Evolutionary conservation across 2,329 filamentous ascomycete species (phyloP).

Genomic region (Epichloe glyceriae): DNA sequence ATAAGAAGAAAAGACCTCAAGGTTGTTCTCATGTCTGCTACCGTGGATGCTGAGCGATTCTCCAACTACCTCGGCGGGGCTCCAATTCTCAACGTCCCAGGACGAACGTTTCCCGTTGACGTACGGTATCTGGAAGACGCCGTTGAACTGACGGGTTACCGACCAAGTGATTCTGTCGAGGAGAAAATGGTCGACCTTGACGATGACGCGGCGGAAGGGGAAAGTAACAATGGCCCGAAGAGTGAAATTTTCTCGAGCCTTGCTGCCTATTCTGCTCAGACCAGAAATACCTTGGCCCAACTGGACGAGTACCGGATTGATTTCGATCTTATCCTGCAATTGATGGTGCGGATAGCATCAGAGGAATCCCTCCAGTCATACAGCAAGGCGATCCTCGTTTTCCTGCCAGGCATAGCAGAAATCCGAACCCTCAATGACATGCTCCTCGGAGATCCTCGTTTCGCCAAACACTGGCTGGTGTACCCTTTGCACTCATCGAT

Average conservation of each 20-base stretch:
- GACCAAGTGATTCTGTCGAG: slow-evolving; percentile 26
- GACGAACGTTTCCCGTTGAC: slow-evolving; percentile 83
- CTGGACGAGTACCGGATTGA: slow-evolving; percentile 90
- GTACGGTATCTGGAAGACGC: slow-evolving; percentile 87
- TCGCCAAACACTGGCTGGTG: slow-evolving; percentile 67
- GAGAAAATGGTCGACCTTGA: slow-evolving; percentile 50
- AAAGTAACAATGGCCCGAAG: slow-evolving; percentile 34
- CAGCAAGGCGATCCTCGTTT: slow-evolving; percentile 87
- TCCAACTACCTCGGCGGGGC: slow-evolving; percentile 78
- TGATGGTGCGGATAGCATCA: slow-evolving; percentile 64
- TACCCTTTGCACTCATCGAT: slow-evolving; percentile 91
- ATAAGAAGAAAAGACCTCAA: slow-evolving; percentile 68
- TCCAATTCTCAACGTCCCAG: slow-evolving; percentile 80
- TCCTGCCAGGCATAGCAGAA: slow-evolving; percentile 87
- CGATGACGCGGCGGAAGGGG: slow-evolving; percentile 42
- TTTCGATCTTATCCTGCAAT: slow-evolving; percentile 68
- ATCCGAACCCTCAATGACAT: slow-evolving; percentile 82
- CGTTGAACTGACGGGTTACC: slow-evolving; percentile 73
- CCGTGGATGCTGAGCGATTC: slow-evolving; percentile 83
- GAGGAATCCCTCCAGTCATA: slow-evolving; percentile 53
- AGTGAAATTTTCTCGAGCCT: slow-evolving; percentile 52
- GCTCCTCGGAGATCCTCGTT: slow-evolving; percentile 62
- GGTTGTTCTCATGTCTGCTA: slow-evolving; percentile 94
- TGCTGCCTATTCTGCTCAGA: slow-evolving; percentile 61
- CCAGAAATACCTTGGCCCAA: slow-evolving; percentile 58